Conservation (phyloP, 1,284 basidiomycete genomes). For the Ceratobasidium sp. region DNA sequence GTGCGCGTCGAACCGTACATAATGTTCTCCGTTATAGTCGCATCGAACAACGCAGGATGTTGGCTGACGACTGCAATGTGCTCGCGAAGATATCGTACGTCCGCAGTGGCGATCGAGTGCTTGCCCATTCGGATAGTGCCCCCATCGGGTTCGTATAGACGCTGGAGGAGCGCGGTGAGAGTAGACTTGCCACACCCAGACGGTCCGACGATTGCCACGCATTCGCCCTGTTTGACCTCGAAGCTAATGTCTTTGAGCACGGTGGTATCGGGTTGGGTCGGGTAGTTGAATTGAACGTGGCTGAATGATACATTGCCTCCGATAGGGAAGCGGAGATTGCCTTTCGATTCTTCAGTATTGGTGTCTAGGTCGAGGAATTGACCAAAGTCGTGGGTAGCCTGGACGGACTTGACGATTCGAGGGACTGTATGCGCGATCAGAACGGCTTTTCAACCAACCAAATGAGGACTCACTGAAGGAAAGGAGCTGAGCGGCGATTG, state of each 20-base stretch:
- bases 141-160: conserved; percentile 90
- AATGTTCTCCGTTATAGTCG: conserved; percentile 94
- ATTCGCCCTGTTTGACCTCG: conserved; percentile 93
- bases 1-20: conserved; percentile 93
- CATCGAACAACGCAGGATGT: conserved; percentile 97
- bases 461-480: conserved; percentile 77
- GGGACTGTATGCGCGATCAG: conserved; percentile 67
- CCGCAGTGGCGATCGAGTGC: conserved; percentile 84
- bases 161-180: conserved; percentile 92
- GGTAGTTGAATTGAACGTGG: conserved; percentile 93
- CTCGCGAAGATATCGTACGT: conserved; percentile 79
- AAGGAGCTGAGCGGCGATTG: conserved; percentile 91
- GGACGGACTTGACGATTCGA: conserved; percentile 81
- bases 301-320: conserved; percentile 95
- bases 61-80: conserved; percentile 96
- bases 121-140: conserved; percentile 89
- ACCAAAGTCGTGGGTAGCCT: conserved; percentile 85
- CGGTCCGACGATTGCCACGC: conserved; percentile 96
- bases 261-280: conserved; percentile 85
- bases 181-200: conserved; percentile 99
- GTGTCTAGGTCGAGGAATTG: conserved; percentile 71
- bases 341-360: conserved; percentile 76
- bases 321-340: conserved; percentile 74
- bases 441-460: conserved; percentile 18
- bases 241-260: conserved; percentile 94